A percentile compares a stretch with the other conserved stretches of the same genome.
These are phyloP conservation scores for Sesbania bispinosa DNA, from an alignment of 306 rosid species.

Conservation along the genomic window DNA sequence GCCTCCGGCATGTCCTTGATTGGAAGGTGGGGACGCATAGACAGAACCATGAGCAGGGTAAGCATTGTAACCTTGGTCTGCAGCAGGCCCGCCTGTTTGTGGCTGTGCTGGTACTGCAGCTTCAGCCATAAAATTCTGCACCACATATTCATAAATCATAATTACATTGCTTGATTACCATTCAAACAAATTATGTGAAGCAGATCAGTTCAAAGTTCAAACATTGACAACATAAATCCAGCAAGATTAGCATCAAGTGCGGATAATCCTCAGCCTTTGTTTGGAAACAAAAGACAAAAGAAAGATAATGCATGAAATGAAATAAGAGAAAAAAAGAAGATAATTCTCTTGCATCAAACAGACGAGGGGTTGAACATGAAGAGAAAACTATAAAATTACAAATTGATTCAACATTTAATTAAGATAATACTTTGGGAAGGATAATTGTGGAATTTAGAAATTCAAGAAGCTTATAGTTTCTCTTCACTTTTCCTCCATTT, in stretches of 20 bases:
- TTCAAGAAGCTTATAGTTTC: background rate
- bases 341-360: background rate
- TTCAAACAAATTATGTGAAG: background rate
- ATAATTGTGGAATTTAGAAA: background rate
- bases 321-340: background rate
- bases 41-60: conserved; percentile 71
- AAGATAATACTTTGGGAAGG: background rate
- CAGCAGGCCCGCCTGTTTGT: conserved; percentile 48
- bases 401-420: background rate
- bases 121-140: conserved; percentile 96
- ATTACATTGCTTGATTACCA: conserved; percentile 13
- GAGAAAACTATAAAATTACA: background rate
- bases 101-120: conserved; percentile 65
- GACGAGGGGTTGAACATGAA: background rate
- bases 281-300: conserved; percentile 14
- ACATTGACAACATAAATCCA: background rate
- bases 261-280: background rate
- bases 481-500: background rate
- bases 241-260: background rate
- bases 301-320: background rate
- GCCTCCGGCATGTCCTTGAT: conserved; percentile 62
- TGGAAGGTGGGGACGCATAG: conserved; percentile 79
- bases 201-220: conserved; percentile 16
- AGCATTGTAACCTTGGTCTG: conserved; percentile 80
- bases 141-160: background rate